Conservation (phyloP, 2,329 filamentous ascomycete species). For the Sporothrix sp. region DNA sequence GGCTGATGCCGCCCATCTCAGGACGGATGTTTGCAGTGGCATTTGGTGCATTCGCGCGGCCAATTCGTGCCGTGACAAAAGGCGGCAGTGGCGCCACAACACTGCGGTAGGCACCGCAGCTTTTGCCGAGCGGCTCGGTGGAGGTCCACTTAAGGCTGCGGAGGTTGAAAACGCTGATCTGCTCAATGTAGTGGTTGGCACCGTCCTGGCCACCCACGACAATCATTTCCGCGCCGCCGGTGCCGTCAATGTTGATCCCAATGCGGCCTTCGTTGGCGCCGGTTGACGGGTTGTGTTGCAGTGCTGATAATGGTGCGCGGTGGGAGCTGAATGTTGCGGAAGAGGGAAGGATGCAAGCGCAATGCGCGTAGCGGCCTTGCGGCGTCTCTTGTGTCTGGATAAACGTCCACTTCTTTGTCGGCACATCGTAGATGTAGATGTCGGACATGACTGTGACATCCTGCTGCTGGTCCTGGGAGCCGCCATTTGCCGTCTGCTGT, state of each 20-base stretch:
- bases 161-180: constrained; percentile 96
- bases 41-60: constrained; percentile 41
- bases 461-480: constrained; percentile 55
- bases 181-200: constrained; percentile 97
- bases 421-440: constrained; percentile 88
- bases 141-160: constrained; percentile 92
- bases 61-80: constrained; percentile 55
- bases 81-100: constrained; percentile 78
- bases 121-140: constrained; percentile 76
- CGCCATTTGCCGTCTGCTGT: constrained; percentile 40
- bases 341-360: constrained; percentile 83
- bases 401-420: constrained; percentile 73
- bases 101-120: constrained; percentile 91
- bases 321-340: constrained; percentile 78
- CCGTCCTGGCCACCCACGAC: constrained; percentile 94
- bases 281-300: constrained; percentile 79
- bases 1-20: constrained; percentile 39
- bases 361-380: constrained; percentile 93
- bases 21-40: constrained; percentile 27
- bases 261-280: constrained; percentile 80
- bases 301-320: constrained; percentile 71
- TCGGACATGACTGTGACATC: constrained; percentile 97
- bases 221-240: constrained; percentile 91
- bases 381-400: constrained; percentile 73
- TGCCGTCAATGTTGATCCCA: constrained; percentile 80